Evolutionary conservation across 177 flowering plant species (phyloP).

Genomic region (Tripterygium wilfordii): DNA sequence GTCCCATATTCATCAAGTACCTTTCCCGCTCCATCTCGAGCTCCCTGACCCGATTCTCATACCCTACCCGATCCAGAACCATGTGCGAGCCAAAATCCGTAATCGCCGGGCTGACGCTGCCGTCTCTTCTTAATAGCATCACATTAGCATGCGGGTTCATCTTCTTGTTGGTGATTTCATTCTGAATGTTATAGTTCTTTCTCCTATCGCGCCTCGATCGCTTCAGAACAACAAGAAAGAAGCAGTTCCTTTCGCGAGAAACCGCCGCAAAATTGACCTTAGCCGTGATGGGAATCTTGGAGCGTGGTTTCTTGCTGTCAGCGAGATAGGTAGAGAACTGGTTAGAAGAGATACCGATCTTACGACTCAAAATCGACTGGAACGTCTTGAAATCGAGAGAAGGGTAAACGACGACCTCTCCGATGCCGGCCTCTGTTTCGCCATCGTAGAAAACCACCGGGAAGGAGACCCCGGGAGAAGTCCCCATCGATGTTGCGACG

Average conservation of each 20-base stretch:
- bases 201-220: conserved; percentile 30
- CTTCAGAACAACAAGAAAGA: conserved; percentile 38
- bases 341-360: conserved; percentile 50
- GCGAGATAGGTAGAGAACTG: conserved; percentile 48
- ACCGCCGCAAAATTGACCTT: conserved; percentile 37
- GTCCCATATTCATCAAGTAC: conserved; percentile 17
- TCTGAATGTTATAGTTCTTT: not conserved
- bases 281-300: conserved; percentile 31
- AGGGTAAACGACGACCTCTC: conserved; percentile 26
- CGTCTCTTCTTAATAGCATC: conserved; percentile 11
- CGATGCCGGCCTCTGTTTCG: conserved; percentile 39
- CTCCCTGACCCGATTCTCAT: conserved; percentile 7
- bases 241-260: conserved; percentile 20
- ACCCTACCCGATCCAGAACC: not conserved
- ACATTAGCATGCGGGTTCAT: conserved; percentile 17
- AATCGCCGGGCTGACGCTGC: not conserved
- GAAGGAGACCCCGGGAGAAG: conserved; percentile 9
- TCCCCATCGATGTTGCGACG: conserved; percentile 2
- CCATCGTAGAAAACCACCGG: conserved; percentile 69
- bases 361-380: conserved; percentile 29
- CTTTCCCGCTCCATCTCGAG: conserved; percentile 26
- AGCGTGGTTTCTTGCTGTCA: conserved; percentile 5
- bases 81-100: conserved; percentile 1
- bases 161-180: conserved; percentile 5
- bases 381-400: conserved; percentile 32